phyloP scores from a whole-genome alignment of 164 flowering plant species.

The Cinnamomum chago region DNA sequence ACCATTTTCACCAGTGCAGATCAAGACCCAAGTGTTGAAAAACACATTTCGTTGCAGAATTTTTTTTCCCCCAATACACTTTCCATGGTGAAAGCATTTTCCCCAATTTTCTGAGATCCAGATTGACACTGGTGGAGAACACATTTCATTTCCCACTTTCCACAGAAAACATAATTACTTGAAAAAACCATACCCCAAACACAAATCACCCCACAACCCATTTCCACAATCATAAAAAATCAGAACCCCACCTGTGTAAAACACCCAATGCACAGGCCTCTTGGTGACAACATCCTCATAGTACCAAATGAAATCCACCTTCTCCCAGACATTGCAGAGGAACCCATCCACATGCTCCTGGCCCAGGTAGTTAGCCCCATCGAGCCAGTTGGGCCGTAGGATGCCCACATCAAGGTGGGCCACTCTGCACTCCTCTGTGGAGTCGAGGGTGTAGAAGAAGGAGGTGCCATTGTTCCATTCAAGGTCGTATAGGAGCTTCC shows the following conservation, averaged over 20 bases:
- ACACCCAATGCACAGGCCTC: conserved; percentile 71
- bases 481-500: conserved; percentile 44
- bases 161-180: neutral
- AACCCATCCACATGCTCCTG: conserved; percentile 58
- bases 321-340: conserved; percentile 82
- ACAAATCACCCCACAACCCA: neutral
- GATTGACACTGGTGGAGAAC: too few relatives aligned
- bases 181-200: neutral
- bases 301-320: conserved; percentile 67
- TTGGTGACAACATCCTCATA: conserved; percentile 73
- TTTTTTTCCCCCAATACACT: too few relatives aligned
- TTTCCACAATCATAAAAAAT: neutral
- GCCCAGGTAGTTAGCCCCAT: conserved; percentile 70
- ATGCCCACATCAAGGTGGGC: conserved; percentile 56
- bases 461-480: conserved; percentile 81
- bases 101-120: too few relatives aligned
- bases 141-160: too few relatives aligned
- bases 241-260: conserved; percentile 51
- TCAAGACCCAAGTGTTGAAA: too few relatives aligned
- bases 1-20: too few relatives aligned
- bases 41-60: too few relatives aligned
- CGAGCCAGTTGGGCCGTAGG: conserved; percentile 75
- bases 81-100: too few relatives aligned
- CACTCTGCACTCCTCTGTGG: conserved; percentile 21
- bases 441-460: conserved; percentile 46